phyloP scores from a whole-genome alignment of 495 filamentous ascomycete genomes.

The Trichoderma reesei region DNA sequence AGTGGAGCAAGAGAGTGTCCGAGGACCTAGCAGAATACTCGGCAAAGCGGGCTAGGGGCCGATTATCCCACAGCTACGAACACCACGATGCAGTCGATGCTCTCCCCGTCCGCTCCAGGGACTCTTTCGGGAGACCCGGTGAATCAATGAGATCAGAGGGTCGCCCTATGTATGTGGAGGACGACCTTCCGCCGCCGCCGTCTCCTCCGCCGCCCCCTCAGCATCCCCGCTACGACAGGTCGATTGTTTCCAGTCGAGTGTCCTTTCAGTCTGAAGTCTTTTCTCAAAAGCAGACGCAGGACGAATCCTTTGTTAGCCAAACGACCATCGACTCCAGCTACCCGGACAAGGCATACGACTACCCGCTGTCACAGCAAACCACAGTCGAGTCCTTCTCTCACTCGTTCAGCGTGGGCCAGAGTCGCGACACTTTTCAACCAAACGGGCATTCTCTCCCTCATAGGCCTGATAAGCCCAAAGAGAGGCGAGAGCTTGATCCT shows the following conservation, averaged over 20 bases:
- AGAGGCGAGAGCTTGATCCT: neutral
- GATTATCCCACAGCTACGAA: neutral
- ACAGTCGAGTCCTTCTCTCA: neutral
- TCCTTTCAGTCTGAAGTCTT: slow-evolving; percentile 3
- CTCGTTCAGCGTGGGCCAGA: neutral
- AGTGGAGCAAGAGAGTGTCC: neutral
- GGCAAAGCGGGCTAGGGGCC: neutral
- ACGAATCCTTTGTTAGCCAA: neutral
- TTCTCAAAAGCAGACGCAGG: neutral
- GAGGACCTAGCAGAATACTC: neutral
- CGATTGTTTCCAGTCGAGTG: neutral
- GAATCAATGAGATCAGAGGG: neutral
- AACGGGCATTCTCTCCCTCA: neutral
- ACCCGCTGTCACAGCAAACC: neutral
- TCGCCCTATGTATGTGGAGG: neutral
- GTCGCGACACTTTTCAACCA: neutral
- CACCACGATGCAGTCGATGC: neutral
- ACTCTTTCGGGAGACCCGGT: neutral
- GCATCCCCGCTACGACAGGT: neutral
- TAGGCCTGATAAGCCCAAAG: neutral
- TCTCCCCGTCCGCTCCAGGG: slow-evolving; percentile 1
- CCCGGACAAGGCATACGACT: neutral
- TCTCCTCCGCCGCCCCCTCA: neutral
- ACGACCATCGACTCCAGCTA: neutral
- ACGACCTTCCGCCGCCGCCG: neutral